These are phyloP conservation scores for Sarcodon sp. DNA, from an alignment of 768 basidiomycete genomes.

Conservation along the genomic window DNA sequence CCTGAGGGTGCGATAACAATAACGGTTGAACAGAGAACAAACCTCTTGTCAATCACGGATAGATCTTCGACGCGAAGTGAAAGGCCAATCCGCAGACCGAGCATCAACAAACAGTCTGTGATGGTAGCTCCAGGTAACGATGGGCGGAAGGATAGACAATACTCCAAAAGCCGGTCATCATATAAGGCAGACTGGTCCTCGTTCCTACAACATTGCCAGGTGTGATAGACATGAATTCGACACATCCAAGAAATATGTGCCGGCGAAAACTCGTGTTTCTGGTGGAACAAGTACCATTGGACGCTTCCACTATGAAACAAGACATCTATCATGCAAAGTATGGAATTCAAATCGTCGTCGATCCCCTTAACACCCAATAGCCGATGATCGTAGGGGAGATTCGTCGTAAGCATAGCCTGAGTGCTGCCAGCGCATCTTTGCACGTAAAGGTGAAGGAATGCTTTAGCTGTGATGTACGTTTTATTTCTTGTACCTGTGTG, in stretches of 20 bases:
- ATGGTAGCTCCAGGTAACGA: too few species aligned
- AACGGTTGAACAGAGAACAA: background rate
- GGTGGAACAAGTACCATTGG: background rate
- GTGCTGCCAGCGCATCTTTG: background rate
- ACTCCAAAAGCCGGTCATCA: too few species aligned
- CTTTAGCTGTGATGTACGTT: background rate
- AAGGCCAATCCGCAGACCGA: background rate
- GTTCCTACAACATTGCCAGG: background rate
- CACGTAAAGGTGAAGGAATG: background rate
- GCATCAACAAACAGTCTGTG: background rate
- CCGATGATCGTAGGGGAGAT: background rate
- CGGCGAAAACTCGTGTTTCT: background rate
- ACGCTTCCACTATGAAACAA: background rate
- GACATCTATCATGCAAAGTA: background rate
- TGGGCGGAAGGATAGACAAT: too few species aligned
- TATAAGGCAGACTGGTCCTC: too few species aligned
- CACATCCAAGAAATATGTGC: background rate
- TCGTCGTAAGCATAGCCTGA: background rate
- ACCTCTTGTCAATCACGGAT: background rate
- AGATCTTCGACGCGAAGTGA: background rate
- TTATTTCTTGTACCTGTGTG: background rate
- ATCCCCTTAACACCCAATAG: background rate
- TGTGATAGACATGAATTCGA: background rate
- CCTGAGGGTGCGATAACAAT: background rate
- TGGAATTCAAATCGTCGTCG: background rate